phyloP scores from a whole-genome alignment of 805 yeast genomes.

The Hanseniaspora opuntiae region DNA sequence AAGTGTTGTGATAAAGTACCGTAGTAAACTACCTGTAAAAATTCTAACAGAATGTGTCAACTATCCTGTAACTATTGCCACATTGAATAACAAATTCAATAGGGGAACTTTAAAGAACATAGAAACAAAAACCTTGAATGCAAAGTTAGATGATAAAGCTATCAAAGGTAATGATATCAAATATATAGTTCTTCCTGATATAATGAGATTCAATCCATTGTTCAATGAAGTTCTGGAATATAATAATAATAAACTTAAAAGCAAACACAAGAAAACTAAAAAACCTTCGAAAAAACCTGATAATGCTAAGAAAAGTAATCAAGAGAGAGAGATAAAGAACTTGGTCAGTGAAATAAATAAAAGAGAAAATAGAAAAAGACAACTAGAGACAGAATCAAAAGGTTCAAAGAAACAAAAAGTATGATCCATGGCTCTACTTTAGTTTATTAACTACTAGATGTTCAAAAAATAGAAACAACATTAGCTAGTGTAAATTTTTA shows the following conservation, averaged over 20 bases:
- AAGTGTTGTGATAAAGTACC: neutral
- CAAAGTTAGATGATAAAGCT: neutral
- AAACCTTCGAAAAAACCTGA: neutral
- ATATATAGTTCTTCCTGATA: conserved; percentile 8
- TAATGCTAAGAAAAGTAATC: neutral
- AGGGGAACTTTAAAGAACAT: neutral
- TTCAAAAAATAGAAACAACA: too few relatives aligned
- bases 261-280: neutral
- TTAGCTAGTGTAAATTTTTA: too few relatives aligned
- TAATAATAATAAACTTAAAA: neutral
- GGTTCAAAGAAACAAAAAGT: neutral
- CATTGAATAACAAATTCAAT: neutral
- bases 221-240: neutral
- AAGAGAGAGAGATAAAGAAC: neutral
- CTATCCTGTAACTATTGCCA: neutral
- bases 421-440: neutral
- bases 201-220: conserved; percentile 10
- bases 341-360: neutral
- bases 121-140: neutral
- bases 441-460: too few relatives aligned
- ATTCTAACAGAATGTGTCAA: conserved; percentile 6
- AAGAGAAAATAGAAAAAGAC: neutral
- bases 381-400: neutral
- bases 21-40: neutral
- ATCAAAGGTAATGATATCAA: conserved; percentile 6